Evolutionary conservation across 2,329 filamentous ascomycete genomes (phyloP), one percentile per base, ranked within the genome.

Genomic region (Monosporascus sp.): DNA sequence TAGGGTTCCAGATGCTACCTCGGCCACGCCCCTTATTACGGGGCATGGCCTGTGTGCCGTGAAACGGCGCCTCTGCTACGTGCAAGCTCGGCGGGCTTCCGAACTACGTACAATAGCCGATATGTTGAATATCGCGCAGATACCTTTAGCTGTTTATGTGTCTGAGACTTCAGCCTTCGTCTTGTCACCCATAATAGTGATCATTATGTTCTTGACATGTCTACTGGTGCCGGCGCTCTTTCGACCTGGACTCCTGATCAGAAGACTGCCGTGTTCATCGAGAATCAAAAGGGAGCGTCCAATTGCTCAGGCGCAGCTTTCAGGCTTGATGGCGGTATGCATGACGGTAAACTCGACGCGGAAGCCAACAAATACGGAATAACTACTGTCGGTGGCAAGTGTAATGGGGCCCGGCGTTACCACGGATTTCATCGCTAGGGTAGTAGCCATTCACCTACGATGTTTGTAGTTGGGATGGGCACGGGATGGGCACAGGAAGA

Each of bases 281-380:
- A 59, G 7, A 59, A 59, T 19, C 72, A 77, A 63, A 60, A 55
- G 2, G 54, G 56, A 35, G 9, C 5, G 9, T 40, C 52, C 2
- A 45, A 52, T 11, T 75, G 73, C 52, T 64, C 63, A 0, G 79
- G 79, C 0, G 68, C 74, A 2, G 81, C 79, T 0, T 72, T 84
- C 58, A 83, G 79, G 63, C 68, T 81, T 19, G 80, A 78, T 2
- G 73, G 79, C 9, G 81, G 81, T 51, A 74, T 84, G 7, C 70
- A 78, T 53, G 77, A 74, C 2, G 69, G 68, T 37, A 79, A 84
- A 55, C 65, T 81, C 1, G 83, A 83, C 60, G 72, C 73, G 31
- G 74, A 72, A 40, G 79, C 78, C 2, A 62, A 76, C n/a, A 66
- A 71, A 27, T 64, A 72, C 27, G 75, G 75, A 1, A 69, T 77